These are phyloP conservation scores for Trichoderma brevicompactum DNA, from an alignment of 2,329 filamentous ascomycete genomes.

Conservation along the genomic window DNA sequence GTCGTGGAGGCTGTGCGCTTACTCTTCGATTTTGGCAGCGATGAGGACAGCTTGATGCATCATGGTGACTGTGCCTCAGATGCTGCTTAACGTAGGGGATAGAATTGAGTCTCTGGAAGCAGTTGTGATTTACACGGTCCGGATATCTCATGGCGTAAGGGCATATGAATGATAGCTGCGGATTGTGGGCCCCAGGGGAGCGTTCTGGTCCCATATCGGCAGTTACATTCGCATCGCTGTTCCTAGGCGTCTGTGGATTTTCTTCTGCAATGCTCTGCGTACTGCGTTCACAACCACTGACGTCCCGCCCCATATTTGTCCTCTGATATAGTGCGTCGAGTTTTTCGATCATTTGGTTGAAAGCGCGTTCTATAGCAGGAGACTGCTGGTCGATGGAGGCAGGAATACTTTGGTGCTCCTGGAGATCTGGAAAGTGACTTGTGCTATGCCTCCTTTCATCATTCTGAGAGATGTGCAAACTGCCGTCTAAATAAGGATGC, in stretches of 20 bases:
- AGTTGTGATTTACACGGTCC: neutral
- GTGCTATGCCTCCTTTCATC: neutral
- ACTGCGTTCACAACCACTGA: neutral
- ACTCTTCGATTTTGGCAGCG: neutral
- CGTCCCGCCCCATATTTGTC: neutral
- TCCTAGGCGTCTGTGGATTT: neutral
- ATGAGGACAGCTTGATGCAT: neutral
- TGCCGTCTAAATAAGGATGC: neutral
- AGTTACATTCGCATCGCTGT: neutral
- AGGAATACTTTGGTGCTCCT: neutral
- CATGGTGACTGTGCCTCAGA: constrained; percentile 1
- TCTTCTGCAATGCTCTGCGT: neutral
- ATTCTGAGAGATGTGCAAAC: neutral
- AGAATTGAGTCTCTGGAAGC: neutral
- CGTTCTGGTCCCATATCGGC: neutral
- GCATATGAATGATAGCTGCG: neutral
- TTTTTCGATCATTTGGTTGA: neutral
- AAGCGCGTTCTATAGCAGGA: neutral
- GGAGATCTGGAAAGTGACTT: neutral
- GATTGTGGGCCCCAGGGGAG: neutral
- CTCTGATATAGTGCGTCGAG: neutral
- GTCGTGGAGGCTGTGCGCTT: neutral
- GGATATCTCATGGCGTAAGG: constrained; percentile 10
- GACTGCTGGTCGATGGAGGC: neutral
- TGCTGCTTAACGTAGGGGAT: constrained; percentile 21